A percentile compares a stretch with the other conserved stretches of the same genome.
phyloP scores from a whole-genome alignment of 2,329 filamentous ascomycete species.

The Balansia obtecta region DNA sequence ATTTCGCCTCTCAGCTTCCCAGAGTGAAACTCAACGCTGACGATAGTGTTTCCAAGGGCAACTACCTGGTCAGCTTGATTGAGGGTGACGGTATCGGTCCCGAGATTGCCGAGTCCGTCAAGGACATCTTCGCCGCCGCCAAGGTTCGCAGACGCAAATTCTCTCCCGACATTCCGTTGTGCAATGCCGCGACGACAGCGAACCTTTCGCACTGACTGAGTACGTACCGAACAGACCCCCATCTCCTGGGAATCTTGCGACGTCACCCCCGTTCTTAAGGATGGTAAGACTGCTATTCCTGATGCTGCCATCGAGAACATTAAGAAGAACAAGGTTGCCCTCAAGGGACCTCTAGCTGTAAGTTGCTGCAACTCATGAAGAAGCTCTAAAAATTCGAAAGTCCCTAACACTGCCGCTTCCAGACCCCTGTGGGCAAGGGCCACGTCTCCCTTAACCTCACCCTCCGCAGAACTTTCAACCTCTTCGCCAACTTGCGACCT shows the following conservation, averaged over 20 bases:
- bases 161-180: too few species aligned
- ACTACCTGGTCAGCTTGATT: conserved; percentile 91
- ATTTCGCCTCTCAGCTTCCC: neutral
- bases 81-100: conserved; percentile 98
- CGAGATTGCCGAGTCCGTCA: conserved; percentile 94
- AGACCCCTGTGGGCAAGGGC: conserved; percentile 95
- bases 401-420: conserved; percentile 3
- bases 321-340: conserved; percentile 87
- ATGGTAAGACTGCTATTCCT: conserved; percentile 92
- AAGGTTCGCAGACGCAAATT: conserved; percentile 45
- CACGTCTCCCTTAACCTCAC: conserved; percentile 98
- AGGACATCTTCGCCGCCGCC: conserved; percentile 95
- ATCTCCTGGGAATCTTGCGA: conserved; percentile 97
- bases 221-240: conserved; percentile 49
- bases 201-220: neutral
- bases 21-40: neutral
- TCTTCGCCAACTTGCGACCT: conserved; percentile 97
- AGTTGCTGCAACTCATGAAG: conserved; percentile 16
- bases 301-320: conserved; percentile 89
- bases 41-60: conserved; percentile 48
- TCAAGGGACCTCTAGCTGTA: conserved; percentile 96
- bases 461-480: conserved; percentile 97
- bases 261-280: conserved; percentile 84
- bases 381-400: neutral
- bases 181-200: too few species aligned